Percentiles rank a stretch among this genome's conserved stretches.
These are phyloP conservation scores for Pharnaceum exiguum DNA, from an alignment of 148 eudicot genomes.

Conservation along the genomic window DNA sequence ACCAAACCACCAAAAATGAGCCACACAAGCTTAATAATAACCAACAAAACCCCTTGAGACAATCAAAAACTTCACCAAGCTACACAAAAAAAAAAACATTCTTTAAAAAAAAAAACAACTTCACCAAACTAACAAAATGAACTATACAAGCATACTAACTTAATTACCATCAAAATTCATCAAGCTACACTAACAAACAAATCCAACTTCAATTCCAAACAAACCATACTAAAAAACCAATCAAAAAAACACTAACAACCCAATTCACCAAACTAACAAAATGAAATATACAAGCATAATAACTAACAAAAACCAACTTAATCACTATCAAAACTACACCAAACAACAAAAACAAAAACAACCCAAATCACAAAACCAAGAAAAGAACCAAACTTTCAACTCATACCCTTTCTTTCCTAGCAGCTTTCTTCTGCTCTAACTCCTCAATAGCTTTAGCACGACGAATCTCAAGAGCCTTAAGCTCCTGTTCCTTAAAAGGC, in stretches of 20 bases:
- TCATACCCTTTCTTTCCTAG: slow-evolving; percentile 88
- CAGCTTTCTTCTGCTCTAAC: slow-evolving; percentile 82
- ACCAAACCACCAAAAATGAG: too few species aligned
- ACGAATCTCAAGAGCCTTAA: slow-evolving; percentile 72
- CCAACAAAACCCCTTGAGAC: too few species aligned
- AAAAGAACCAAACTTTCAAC: neutral
- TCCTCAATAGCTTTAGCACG: slow-evolving; percentile 72
- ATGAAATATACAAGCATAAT: neutral
- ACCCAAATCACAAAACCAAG: neutral
- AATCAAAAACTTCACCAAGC: too few species aligned
- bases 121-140: neutral
- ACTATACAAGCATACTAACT: too few species aligned
- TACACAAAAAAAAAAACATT: too few species aligned
- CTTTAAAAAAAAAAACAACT: too few species aligned
- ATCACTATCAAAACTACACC: neutral
- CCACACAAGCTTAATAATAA: too few species aligned
- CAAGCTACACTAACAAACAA: too few species aligned
- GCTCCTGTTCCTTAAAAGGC: slow-evolving; percentile 98
- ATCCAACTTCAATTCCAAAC: neutral
- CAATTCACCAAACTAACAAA: neutral
- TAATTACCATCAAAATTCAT: too few species aligned
- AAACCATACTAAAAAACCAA: neutral
- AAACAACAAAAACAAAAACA: neutral
- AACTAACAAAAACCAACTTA: neutral
- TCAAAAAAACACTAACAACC: neutral